A percentile compares a stretch with the other conserved stretches of the same genome.
These are phyloP conservation scores for Panus rudis DNA, from an alignment of 768 basidiomycete genomes.

Conservation along the genomic window DNA sequence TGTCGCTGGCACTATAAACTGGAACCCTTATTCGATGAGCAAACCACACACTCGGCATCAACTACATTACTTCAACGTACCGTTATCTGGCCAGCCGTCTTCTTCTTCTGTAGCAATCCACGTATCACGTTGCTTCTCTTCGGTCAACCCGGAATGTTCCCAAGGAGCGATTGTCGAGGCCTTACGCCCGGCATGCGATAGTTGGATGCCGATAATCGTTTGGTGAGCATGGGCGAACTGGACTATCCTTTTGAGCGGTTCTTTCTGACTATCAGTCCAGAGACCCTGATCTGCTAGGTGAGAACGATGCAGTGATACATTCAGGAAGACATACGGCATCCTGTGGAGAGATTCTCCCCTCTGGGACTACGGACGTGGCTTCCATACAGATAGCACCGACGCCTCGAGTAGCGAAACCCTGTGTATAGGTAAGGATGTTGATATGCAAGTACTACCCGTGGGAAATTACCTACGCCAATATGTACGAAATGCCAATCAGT, in stretches of 20 bases:
- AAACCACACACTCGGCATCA: background rate
- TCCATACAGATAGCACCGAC: slow-evolving; percentile 66
- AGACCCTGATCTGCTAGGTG: slow-evolving; percentile 36
- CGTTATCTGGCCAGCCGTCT: slow-evolving; percentile 63
- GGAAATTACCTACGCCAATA: slow-evolving; percentile 40
- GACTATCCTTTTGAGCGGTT: slow-evolving; percentile 61
- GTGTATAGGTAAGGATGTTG: background rate
- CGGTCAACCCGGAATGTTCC: slow-evolving; percentile 36
- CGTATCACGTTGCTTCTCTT: slow-evolving; percentile 23
- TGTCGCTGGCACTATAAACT: slow-evolving; percentile 58
- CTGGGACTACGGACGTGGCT: slow-evolving; percentile 66
- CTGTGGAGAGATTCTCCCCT: slow-evolving; percentile 71
- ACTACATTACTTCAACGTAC: too few species aligned
- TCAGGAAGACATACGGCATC: slow-evolving; percentile 42
- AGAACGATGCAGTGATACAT: background rate
- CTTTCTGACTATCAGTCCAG: slow-evolving; percentile 74
- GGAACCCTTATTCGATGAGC: background rate
- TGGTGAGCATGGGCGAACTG: slow-evolving; percentile 68
- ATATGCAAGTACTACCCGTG: background rate
- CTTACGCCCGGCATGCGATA: slow-evolving; percentile 74
- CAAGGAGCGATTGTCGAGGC: slow-evolving; percentile 66
- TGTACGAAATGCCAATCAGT: slow-evolving; percentile 85
- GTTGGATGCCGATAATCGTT: slow-evolving; percentile 69
- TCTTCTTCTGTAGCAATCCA: slow-evolving; percentile 41
- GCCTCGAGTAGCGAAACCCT: slow-evolving; percentile 66